Evolutionary conservation across 768 basidiomycete species (phyloP).

Genomic region (Dacryopinax primogenitus): DNA sequence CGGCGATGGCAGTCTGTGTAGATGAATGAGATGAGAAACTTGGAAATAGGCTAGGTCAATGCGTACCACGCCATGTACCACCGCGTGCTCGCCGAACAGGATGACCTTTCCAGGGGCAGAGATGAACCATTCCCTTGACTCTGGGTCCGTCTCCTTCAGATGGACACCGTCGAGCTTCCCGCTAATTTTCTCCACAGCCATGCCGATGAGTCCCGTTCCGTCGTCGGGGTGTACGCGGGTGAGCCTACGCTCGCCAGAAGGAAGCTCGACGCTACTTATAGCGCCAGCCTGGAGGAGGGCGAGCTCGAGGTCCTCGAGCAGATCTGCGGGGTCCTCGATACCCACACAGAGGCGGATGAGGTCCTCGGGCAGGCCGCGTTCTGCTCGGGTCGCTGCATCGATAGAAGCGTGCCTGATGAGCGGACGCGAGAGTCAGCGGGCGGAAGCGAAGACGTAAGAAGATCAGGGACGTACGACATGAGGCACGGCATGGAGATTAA

Average conservation of each 20-base stretch:
- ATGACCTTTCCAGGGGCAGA: conserved; percentile 98
- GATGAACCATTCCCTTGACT: conserved; percentile 47
- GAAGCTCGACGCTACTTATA: conserved; percentile 33
- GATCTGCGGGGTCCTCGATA: conserved; percentile 86
- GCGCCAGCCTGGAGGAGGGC: conserved; percentile 88
- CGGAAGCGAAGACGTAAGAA: background rate
- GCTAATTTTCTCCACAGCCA: conserved; percentile 17
- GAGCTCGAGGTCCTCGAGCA: conserved; percentile 88
- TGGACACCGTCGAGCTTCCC: conserved; percentile 8
- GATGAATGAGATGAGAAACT: conserved; percentile 14
- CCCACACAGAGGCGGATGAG: conserved; percentile 96
- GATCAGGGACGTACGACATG: conserved; percentile 73
- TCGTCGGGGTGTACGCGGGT: conserved; percentile 37
- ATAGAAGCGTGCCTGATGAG: conserved; percentile 95
- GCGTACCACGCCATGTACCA: conserved; percentile 91
- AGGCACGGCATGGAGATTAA: conserved; percentile 98
- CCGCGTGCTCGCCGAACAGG: conserved; percentile 95
- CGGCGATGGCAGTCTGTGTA: conserved; percentile 81
- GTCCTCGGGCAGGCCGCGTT: conserved; percentile 93
- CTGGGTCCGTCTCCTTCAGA: background rate
- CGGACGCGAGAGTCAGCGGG: conserved; percentile 9
- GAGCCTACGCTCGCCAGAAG: conserved; percentile 29
- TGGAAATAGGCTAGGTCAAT: background rate
- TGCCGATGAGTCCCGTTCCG: conserved; percentile 28
- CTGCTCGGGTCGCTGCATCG: conserved; percentile 87